These are phyloP conservation scores for Penicillium sp. DNA, from an alignment of 2,329 filamentous ascomycete species.

Conservation along the genomic window DNA sequence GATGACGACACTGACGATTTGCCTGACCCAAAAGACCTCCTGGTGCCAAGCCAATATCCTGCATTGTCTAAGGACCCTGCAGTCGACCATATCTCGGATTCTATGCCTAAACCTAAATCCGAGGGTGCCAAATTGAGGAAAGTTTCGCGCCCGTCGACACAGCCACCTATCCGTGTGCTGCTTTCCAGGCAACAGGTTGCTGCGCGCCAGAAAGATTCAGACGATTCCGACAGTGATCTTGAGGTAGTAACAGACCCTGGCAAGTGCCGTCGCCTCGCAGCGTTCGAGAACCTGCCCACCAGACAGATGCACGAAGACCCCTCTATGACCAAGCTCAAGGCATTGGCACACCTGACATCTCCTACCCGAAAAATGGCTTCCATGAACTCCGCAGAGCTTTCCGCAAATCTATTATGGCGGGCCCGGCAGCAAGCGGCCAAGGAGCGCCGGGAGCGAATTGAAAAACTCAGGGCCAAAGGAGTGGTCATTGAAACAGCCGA, in stretches of 20 bases:
- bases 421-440: slow-evolving; percentile 76
- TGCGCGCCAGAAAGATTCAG: slow-evolving; percentile 32
- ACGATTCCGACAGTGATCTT: slow-evolving; percentile 56
- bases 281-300: slow-evolving; percentile 68
- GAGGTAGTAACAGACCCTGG: slow-evolving; percentile 57
- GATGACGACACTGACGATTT: slow-evolving; percentile 38
- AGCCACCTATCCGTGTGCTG: slow-evolving; percentile 39
- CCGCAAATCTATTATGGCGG: slow-evolving; percentile 64
- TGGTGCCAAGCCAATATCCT: slow-evolving; percentile 23
- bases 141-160: slow-evolving; percentile 24
- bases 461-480: slow-evolving; percentile 74
- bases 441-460: slow-evolving; percentile 74
- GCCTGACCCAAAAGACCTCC: slow-evolving; percentile 40
- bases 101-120: slow-evolving; percentile 12
- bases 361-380: slow-evolving; percentile 51
- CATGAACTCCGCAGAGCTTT: slow-evolving; percentile 69
- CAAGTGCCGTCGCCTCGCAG: slow-evolving; percentile 47
- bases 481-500: slow-evolving; percentile 79
- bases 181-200: slow-evolving; percentile 41
- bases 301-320: slow-evolving; percentile 59
- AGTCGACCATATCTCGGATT: slow-evolving; percentile 1
- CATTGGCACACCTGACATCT: slow-evolving; percentile 69
- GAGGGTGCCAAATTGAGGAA: slow-evolving; percentile 27
- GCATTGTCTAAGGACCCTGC: slow-evolving; percentile 9
- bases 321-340: slow-evolving; percentile 66